Evolutionary conservation across 768 basidiomycete species (phyloP).

Genomic region (Boletus vermiculosoides): DNA sequence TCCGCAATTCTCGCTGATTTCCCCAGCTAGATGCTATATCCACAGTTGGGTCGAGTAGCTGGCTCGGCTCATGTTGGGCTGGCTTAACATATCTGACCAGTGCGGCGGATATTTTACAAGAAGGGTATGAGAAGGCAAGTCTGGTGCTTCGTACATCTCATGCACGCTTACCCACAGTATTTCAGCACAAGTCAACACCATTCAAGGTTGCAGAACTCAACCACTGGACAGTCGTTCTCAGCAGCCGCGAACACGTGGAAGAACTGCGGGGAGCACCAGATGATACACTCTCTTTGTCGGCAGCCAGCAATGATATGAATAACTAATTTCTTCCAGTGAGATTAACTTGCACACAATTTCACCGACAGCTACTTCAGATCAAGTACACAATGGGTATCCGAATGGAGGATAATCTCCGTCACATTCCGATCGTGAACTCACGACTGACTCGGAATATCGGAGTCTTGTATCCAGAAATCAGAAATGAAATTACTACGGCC

Average conservation of each 20-base stretch:
- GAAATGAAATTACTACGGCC: conserved; percentile 41
- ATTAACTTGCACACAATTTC: not conserved
- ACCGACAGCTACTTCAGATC: conserved; percentile 34
- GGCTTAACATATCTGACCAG: conserved; percentile 17
- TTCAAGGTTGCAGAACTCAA: conserved; percentile 31
- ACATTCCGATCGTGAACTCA: not conserved
- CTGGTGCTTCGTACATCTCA: too few relatives aligned
- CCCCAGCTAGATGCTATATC: conserved; percentile 31
- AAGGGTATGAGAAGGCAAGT: conserved; percentile 33
- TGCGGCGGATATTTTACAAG: conserved; percentile 24
- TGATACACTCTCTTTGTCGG: conserved; percentile 35
- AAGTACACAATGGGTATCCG: conserved; percentile 39
- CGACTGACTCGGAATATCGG: conserved; percentile 40
- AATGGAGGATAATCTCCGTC: conserved; percentile 31
- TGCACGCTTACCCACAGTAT: not conserved
- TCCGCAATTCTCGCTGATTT: too few relatives aligned
- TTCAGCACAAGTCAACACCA: conserved; percentile 26
- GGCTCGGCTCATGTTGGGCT: conserved; percentile 29
- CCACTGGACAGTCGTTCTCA: conserved; percentile 11
- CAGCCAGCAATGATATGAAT: conserved; percentile 34
- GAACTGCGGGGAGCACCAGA: conserved; percentile 42
- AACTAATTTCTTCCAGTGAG: too few relatives aligned
- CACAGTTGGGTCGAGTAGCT: conserved; percentile 23
- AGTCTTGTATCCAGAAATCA: conserved; percentile 38
- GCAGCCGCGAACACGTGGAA: conserved; percentile 32